phyloP scores from a whole-genome alignment of 2,329 filamentous ascomycete species.

The Phialemonium atrogriseum region DNA sequence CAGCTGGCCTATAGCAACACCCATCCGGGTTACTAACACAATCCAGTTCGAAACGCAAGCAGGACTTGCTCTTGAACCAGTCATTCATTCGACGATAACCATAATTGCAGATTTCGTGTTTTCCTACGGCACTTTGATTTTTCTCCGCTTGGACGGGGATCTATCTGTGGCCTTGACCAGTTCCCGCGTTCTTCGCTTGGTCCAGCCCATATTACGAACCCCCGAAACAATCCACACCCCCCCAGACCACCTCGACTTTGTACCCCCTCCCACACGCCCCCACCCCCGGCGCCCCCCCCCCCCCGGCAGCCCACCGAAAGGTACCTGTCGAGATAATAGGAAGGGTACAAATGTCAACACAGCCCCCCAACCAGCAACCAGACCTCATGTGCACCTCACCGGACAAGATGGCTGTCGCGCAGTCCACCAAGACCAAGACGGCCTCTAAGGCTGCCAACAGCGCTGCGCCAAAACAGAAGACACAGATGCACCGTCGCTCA shows the following conservation, averaged over 20 bases:
- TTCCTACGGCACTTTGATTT: slow-evolving; percentile 8
- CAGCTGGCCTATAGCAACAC: slow-evolving; percentile 1
- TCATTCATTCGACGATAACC: slow-evolving; percentile 35
- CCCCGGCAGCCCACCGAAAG: slow-evolving; percentile 26
- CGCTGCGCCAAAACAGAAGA: slow-evolving; percentile 55
- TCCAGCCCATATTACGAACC: slow-evolving; percentile 16
- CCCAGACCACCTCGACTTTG: slow-evolving; percentile 12
- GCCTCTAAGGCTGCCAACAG: slow-evolving; percentile 41
- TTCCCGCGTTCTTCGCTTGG: slow-evolving; percentile 36
- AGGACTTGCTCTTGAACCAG: slow-evolving; percentile 48
- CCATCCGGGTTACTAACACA: slow-evolving; percentile 10
- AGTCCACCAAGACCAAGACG: slow-evolving; percentile 50
- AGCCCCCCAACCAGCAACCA: slow-evolving; percentile 52
- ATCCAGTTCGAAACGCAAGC: slow-evolving; percentile 43
- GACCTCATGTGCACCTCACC: slow-evolving; percentile 39
- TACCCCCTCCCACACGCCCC: slow-evolving; percentile 16
- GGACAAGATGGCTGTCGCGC: slow-evolving; percentile 55
- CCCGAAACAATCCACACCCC: slow-evolving; percentile 13
- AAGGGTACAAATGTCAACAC: slow-evolving; percentile 57
- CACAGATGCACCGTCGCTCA: slow-evolving; percentile 89
- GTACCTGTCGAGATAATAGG: slow-evolving; percentile 26
- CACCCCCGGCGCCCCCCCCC: slow-evolving; percentile 16
- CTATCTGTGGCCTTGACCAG: slow-evolving; percentile 19
- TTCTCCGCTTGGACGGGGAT: slow-evolving; percentile 21
- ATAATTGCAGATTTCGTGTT: slow-evolving; percentile 33